Conservation (phyloP, 2,329 filamentous ascomycete genomes). For the Aureobasidium zeae region DNA sequence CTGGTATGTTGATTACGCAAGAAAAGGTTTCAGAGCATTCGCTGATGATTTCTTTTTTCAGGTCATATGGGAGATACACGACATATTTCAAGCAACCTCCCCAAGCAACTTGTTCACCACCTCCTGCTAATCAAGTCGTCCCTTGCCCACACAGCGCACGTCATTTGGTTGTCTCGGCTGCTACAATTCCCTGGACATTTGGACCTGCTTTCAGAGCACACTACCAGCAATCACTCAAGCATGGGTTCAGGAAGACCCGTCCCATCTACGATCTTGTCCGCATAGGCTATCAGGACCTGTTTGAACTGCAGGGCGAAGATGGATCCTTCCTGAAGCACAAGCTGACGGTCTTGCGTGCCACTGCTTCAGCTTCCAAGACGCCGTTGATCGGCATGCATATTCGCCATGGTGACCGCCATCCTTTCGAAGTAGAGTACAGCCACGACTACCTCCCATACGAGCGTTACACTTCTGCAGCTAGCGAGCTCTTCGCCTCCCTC, state of each 20-base stretch:
- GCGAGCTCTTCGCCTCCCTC: slow-evolving; percentile 25
- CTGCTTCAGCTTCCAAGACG: slow-evolving; percentile 38
- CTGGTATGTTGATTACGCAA: slow-evolving; percentile 38
- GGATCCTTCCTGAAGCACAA: slow-evolving; percentile 54
- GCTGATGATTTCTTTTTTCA: neutral
- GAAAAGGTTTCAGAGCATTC: neutral
- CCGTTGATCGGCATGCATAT: slow-evolving; percentile 65
- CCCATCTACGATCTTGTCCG: slow-evolving; percentile 60
- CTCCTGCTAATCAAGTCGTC: slow-evolving; percentile 64
- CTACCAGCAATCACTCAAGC: slow-evolving; percentile 17
- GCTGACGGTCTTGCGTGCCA: slow-evolving; percentile 45
- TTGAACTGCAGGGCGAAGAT: slow-evolving; percentile 59
- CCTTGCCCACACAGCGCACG: slow-evolving; percentile 69
- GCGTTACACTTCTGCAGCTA: slow-evolving; percentile 54
- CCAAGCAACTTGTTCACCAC: slow-evolving; percentile 55
- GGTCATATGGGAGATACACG: slow-evolving; percentile 63
- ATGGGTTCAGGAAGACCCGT: slow-evolving; percentile 35
- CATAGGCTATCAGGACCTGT: slow-evolving; percentile 63
- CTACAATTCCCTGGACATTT: slow-evolving; percentile 57
- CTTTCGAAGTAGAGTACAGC: slow-evolving; percentile 69
- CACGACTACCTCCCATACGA: slow-evolving; percentile 69
- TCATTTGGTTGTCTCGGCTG: slow-evolving; percentile 64
- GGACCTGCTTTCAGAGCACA: slow-evolving; percentile 43
- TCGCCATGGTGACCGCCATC: slow-evolving; percentile 69
- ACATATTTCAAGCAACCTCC: slow-evolving; percentile 63